Evolutionary conservation across 805 yeast species (phyloP).

Genomic region (Wickerhamiella alocasiicola): DNA sequence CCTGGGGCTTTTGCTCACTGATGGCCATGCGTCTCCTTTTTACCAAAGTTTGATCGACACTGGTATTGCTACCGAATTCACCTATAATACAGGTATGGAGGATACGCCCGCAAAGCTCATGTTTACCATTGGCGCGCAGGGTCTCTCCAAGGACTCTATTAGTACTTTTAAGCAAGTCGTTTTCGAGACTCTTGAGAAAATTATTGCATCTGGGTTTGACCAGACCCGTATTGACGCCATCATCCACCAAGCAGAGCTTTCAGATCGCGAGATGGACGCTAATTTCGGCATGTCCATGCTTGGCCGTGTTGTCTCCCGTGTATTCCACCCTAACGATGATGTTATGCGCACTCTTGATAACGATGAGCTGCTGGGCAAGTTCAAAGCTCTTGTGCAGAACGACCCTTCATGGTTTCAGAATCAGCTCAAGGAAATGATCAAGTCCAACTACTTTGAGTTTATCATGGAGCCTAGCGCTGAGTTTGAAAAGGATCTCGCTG

Average conservation of each 20-base stretch:
- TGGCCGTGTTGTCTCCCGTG: slow-evolving; percentile 63
- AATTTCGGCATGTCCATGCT: slow-evolving; percentile 77
- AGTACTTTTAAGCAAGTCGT: slow-evolving; percentile 38
- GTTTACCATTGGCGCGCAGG: slow-evolving; percentile 78
- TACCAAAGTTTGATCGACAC: slow-evolving; percentile 78
- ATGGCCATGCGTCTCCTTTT: slow-evolving; percentile 86
- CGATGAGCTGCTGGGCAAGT: slow-evolving; percentile 44
- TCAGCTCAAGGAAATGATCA: slow-evolving; percentile 42
- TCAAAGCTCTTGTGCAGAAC: slow-evolving; percentile 45
- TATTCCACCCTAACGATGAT: slow-evolving; percentile 77
- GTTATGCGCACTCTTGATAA: slow-evolving; percentile 48
- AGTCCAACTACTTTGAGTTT: slow-evolving; percentile 52
- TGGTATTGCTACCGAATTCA: slow-evolving; percentile 72
- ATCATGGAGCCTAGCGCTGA: slow-evolving; percentile 58
- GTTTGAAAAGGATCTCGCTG: slow-evolving; percentile 38
- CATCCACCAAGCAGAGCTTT: slow-evolving; percentile 73
- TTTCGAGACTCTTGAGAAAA: slow-evolving; percentile 34
- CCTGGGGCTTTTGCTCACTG: slow-evolving; percentile 57
- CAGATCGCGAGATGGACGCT: slow-evolving; percentile 76
- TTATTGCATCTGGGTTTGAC: slow-evolving; percentile 37
- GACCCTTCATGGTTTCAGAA: slow-evolving; percentile 50
- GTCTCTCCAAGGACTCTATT: slow-evolving; percentile 41
- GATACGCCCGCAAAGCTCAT: slow-evolving; percentile 62
- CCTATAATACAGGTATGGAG: slow-evolving; percentile 81
- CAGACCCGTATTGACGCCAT: slow-evolving; percentile 64